phyloP scores from a whole-genome alignment of 305 asterid species.

The Fraxinus latifolia region DNA sequence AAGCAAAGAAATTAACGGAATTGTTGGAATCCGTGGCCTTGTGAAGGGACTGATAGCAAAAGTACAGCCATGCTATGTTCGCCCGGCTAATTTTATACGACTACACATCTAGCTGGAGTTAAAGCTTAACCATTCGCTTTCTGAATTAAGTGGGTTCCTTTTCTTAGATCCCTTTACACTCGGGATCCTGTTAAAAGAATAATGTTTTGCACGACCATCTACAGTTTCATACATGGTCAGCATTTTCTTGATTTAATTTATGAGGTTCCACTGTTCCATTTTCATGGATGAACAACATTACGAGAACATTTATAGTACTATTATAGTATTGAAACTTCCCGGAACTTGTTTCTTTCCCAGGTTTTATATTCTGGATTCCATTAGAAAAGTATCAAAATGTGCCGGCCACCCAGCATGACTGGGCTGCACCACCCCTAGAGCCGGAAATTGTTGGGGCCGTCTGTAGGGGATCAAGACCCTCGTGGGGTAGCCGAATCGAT shows the following conservation, averaged over 20 bases:
- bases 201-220: not conserved
- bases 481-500: not conserved
- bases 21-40: not conserved
- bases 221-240: not conserved
- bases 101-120: not conserved
- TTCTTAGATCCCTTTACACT: not conserved
- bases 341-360: constrained; percentile 13
- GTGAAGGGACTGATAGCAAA: not conserved
- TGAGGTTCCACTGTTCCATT: not conserved
- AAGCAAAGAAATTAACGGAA: not conserved
- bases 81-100: not conserved
- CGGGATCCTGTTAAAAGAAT: not conserved
- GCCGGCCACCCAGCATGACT: not conserved
- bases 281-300: not conserved
- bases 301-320: not conserved
- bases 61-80: not conserved
- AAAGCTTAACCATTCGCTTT: not conserved
- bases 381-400: not conserved
- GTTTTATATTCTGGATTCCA: not conserved
- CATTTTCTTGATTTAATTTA: constrained; percentile 3
- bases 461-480: not conserved
- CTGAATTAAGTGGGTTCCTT: not conserved
- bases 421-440: not conserved
- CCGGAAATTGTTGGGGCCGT: not conserved
- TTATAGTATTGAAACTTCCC: constrained; percentile 17